Evolutionary conservation across 371 early-diverging fungal genomes (phyloP).

Genomic region (Paraphysoderma sedebokerense): DNA sequence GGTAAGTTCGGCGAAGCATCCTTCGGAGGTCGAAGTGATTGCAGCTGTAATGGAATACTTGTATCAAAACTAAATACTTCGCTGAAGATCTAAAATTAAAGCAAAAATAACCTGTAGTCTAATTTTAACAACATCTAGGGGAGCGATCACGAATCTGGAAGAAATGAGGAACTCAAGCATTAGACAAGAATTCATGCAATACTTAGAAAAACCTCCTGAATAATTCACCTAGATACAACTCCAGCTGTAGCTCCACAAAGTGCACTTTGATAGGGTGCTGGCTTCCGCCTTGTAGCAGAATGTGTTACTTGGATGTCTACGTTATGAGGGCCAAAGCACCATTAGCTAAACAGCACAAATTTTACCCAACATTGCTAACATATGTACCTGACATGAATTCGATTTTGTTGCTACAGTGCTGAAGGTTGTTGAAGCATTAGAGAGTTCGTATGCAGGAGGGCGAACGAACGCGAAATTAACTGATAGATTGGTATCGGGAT

Average conservation of each 20-base stretch:
- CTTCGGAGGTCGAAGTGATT: neutral
- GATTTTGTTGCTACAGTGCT: slow-evolving; percentile 24
- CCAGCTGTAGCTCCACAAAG: slow-evolving; percentile 52
- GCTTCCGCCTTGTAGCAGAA: slow-evolving; percentile 7
- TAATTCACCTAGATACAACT: slow-evolving; percentile 32
- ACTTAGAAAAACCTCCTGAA: neutral
- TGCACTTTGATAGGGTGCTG: slow-evolving; percentile 32
- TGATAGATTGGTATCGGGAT: slow-evolving; percentile 21
- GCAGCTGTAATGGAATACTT: too few relatives aligned
- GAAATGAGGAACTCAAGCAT: slow-evolving; percentile 6
- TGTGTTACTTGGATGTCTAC: slow-evolving; percentile 12
- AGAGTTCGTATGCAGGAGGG: too few relatives aligned
- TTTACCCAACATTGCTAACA: slow-evolving; percentile 21
- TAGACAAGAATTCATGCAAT: neutral
- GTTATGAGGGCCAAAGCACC: slow-evolving; percentile 18
- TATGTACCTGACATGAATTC: slow-evolving; percentile 14
- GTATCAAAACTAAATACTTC: too few relatives aligned
- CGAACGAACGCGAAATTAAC: too few relatives aligned
- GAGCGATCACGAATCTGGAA: slow-evolving; percentile 46
- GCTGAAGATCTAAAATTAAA: too few relatives aligned
- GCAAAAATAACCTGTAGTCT: slow-evolving; percentile 65
- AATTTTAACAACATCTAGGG: slow-evolving; percentile 86
- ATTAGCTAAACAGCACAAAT: slow-evolving; percentile 16
- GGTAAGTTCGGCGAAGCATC: slow-evolving; percentile 1
- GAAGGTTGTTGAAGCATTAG: slow-evolving; percentile 17